A percentile compares a stretch with the other conserved stretches of the same genome.
Evolutionary conservation across 164 flowering plant genomes (phyloP).

Genomic region (Berberis vulgaris): DNA sequence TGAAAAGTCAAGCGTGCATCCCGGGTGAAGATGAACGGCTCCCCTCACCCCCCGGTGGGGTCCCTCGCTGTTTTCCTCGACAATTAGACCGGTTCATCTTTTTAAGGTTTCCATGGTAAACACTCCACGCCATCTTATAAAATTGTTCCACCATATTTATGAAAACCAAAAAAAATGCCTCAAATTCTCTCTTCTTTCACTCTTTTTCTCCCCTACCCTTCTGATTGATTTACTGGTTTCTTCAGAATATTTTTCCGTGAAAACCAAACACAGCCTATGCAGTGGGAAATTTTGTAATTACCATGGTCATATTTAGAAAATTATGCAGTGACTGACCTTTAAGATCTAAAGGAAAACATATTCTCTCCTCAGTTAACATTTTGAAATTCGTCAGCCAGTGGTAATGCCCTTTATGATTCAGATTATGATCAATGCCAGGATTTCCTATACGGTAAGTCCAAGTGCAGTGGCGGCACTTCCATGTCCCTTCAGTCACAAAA

Average conservation of each 20-base stretch:
- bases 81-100: too few relatives aligned
- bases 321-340: constrained; percentile 16
- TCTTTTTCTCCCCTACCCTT: too few relatives aligned
- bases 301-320: background rate
- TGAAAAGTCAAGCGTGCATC: too few relatives aligned
- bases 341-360: constrained; percentile 12
- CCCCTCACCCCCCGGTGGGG: too few relatives aligned
- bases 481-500: constrained; percentile 32
- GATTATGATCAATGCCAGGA: constrained; percentile 15
- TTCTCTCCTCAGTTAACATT: constrained; percentile 13
- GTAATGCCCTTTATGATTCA: constrained; percentile 10
- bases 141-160: too few relatives aligned
- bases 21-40: too few relatives aligned
- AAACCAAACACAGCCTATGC: background rate
- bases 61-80: too few relatives aligned
- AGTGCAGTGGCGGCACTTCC: constrained; percentile 40
- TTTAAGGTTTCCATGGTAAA: too few relatives aligned
- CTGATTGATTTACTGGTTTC: too few relatives aligned
- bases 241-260: background rate
- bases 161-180: too few relatives aligned
- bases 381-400: constrained; percentile 10
- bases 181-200: too few relatives aligned
- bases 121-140: too few relatives aligned
- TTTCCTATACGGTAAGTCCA: constrained; percentile 28
- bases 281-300: background rate